phyloP scores from a whole-genome alignment of 768 basidiomycete genomes.

The Boletus speciosus region DNA sequence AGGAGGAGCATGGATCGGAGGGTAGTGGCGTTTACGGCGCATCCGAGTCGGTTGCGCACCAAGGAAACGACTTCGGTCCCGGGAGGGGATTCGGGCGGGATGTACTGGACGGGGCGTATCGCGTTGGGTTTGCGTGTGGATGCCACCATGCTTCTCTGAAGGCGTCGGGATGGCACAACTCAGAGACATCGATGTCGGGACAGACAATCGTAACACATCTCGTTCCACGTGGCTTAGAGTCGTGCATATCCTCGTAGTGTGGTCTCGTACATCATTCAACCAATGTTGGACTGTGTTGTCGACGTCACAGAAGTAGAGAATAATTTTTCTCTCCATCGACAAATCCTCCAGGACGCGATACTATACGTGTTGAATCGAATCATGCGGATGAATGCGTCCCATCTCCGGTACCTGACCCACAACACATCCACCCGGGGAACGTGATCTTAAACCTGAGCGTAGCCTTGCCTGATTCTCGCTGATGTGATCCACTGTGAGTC shows the following conservation, averaged over 20 bases:
- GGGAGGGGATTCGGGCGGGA: background rate
- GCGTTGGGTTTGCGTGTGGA: slow-evolving; percentile 42
- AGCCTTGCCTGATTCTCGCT: too few relatives aligned
- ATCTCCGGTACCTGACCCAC: too few relatives aligned
- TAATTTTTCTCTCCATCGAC: too few relatives aligned
- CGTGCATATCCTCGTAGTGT: background rate
- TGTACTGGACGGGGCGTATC: slow-evolving; percentile 34
- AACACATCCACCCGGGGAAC: too few relatives aligned
- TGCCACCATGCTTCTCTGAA: slow-evolving; percentile 16
- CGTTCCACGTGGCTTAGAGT: background rate
- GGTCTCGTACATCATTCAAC: background rate
- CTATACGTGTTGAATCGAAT: too few relatives aligned
- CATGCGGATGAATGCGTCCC: too few relatives aligned
- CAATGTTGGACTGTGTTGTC: too few relatives aligned
- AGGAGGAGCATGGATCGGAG: slow-evolving; percentile 15
- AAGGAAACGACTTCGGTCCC: background rate
- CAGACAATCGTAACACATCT: background rate
- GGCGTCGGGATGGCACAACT: background rate
- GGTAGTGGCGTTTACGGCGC: slow-evolving; percentile 20
- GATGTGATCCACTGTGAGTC: too few relatives aligned
- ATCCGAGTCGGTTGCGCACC: slow-evolving; percentile 6
- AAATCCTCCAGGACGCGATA: too few relatives aligned
- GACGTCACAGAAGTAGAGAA: too few relatives aligned
- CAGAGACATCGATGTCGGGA: background rate
- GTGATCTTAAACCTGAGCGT: too few relatives aligned